Base-by-base conservation (phyloP, 257 asterid species). In the Echium plantagineum region DNA sequence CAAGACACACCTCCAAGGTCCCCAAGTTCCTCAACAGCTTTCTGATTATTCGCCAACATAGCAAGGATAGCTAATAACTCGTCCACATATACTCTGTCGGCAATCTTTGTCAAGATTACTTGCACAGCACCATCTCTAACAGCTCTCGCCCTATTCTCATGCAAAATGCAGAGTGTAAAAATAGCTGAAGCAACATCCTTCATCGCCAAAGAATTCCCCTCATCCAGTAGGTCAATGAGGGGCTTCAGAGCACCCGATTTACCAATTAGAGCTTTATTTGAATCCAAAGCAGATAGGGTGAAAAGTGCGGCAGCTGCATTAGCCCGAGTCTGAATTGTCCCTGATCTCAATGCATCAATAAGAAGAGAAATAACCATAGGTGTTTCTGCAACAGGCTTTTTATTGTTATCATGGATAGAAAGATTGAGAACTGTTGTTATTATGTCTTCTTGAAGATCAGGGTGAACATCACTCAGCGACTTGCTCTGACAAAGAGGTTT, bases 231-330 rank as follows among this genome's bases (percentile, higher is more conserved):
- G 28, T 78, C 79, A 12, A 87, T 74, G 3, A 90, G 75, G 6
- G 95, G 95, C 55, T 73, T 80, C 54, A 90, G 28, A 7, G 91
- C 95, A 52, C 87, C 91, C 0, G 78, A 72, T 72, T 81, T 85
- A 15, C 98, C 98, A 0, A 90, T 83, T 6, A 87, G 78, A 6
- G 60, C 82, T 69, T 87, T 90, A 61, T 90, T 90, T 4, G 96
- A 78, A 59, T 87, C 89, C 20, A 85, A 83, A n/a, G 96, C 94
- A 0, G 91, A 78, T 48, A 90, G 62, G 5, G 96, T 83, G 76
- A 90, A 90, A 54, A 90, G 82, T 31, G 98, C 81, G 8, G 98
- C 98, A 3, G 98, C 95, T 16, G 98, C 95, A 71, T 93, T 93
- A 74, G 86, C 83, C 75, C 86, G 80, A 1, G 89, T 89, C 32